phyloP scores from a whole-genome alignment of 139 green algal genomes.

The Chlamydomonas asymmetrica region DNA sequence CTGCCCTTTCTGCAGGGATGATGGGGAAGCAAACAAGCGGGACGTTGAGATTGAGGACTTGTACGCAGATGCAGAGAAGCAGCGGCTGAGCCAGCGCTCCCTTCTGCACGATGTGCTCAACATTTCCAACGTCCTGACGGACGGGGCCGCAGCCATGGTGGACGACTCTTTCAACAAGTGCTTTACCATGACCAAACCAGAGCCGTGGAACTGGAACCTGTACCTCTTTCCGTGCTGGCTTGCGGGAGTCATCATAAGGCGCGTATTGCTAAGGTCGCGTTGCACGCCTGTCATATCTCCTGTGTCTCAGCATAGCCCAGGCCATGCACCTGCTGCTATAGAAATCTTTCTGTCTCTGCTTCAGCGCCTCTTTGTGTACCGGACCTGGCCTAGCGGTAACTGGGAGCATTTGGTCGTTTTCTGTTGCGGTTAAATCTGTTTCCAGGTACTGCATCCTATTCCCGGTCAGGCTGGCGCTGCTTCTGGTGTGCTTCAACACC shows the following conservation, averaged over 20 bases:
- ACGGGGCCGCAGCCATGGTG: slow-evolving; percentile 82
- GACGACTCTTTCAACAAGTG: slow-evolving; percentile 97
- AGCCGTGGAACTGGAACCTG: slow-evolving; percentile 98
- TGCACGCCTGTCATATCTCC: too few relatives aligned
- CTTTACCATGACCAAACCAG: slow-evolving; percentile 77
- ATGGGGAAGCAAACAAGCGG: slow-evolving; percentile 14
- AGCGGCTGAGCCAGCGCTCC: slow-evolving; percentile 27
- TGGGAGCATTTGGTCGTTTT: too few relatives aligned
- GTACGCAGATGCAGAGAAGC: slow-evolving; percentile 28
- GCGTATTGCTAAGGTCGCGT: too few relatives aligned
- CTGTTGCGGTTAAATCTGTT: too few relatives aligned
- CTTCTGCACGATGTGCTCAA: slow-evolving; percentile 76
- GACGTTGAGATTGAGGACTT: slow-evolving; percentile 31
- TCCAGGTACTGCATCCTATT: slow-evolving; percentile 63
- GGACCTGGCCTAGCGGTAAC: too few relatives aligned
- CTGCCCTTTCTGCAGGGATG: slow-evolving; percentile 21
- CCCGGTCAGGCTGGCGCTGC: slow-evolving; percentile 60
- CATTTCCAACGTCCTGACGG: slow-evolving; percentile 78
- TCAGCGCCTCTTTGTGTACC: too few relatives aligned
- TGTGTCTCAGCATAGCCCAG: too few relatives aligned
- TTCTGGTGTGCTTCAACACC: slow-evolving; percentile 71
- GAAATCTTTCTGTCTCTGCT: background rate
- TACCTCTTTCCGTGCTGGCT: slow-evolving; percentile 95
- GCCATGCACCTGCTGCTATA: too few relatives aligned
- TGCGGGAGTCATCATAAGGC: slow-evolving; percentile 48